Evolutionary conservation across 768 basidiomycete genomes (phyloP).

Genomic region (Pulveroboletus sp.): DNA sequence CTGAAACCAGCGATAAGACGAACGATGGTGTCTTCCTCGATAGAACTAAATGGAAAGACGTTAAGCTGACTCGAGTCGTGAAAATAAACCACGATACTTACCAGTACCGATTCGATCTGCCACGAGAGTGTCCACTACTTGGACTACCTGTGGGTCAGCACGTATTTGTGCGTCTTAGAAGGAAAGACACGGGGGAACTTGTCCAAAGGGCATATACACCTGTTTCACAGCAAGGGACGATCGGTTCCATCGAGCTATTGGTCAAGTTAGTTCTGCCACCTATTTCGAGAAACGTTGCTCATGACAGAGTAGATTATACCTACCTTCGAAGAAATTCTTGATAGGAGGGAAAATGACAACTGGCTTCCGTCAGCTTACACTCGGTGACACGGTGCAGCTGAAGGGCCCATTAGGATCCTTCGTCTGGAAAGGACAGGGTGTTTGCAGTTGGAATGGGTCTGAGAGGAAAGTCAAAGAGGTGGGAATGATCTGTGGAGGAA

Average conservation of each 20-base stretch:
- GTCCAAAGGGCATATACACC: conserved; percentile 63
- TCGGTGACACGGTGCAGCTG: conserved; percentile 51
- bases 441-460: conserved; percentile 36
- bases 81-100: conserved; percentile 47
- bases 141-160: conserved; percentile 63
- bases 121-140: conserved; percentile 37
- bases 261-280: conserved; percentile 40
- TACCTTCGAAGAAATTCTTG: conserved; percentile 34
- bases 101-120: conserved; percentile 49
- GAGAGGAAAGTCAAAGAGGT: conserved; percentile 38
- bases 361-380: conserved; percentile 42
- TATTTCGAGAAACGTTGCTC: conserved; percentile 1
- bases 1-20: conserved; percentile 5
- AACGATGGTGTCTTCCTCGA: conserved; percentile 37
- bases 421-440: conserved; percentile 44
- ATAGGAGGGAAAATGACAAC: conserved; percentile 53
- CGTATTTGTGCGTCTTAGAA: conserved; percentile 48
- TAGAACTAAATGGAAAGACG: conserved; percentile 47
- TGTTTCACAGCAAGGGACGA: conserved; percentile 39
- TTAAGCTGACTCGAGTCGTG: conserved; percentile 35
- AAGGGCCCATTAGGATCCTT: conserved; percentile 63
- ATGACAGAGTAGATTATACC: conserved; percentile 38
- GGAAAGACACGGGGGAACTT: conserved; percentile 40
- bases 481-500: conserved; percentile 58
- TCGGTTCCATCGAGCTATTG: conserved; percentile 50